Evolutionary conservation across 805 yeast genomes (phyloP), one percentile per base, ranked within the genome.

Genomic region (Grigorovia transvaalensis): DNA sequence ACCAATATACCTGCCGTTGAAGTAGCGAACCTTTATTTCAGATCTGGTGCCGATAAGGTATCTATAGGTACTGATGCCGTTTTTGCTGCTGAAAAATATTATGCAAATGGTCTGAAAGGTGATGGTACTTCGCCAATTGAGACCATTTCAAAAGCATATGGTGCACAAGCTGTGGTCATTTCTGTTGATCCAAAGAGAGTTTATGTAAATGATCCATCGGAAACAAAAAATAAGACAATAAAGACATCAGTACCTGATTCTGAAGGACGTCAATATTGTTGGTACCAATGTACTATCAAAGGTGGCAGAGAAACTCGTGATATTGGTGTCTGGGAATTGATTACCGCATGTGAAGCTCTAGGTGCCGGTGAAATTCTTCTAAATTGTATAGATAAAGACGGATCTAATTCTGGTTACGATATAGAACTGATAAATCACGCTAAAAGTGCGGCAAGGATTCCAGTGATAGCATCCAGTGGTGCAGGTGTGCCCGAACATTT

Each of bases 41-140:
- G 88, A 55, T 87, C 98, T 0, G 99, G 99, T 55, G 99, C 99
- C 15, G 99, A 93, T 69, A 93, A 93, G 66, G 95, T 93, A 6
- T 87, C 96, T 46, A 93, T 93, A 63, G 99, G 99, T n/a, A 80
- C 95, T 9, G 99, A 93, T 71, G 96, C 99, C 0, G 99, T 93
- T 1, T 67, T 71, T 48, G 95, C 96, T 35, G 98, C 98, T 4
- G 96, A 89, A 65, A 73, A 79, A 42, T 93, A 73, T 68, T 86
- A 85, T 67, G 77, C 74, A 0, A 73, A 73, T 47, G 84, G 83
- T 44, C 68, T 71, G 27, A 67, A 64, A 38, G 81, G 84, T 46
- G 76, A 78, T 46, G 99, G 99, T 0, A 75, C 71, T 1, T 76
- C 95, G 0, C 96, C 99, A 23, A 91, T 93, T 58, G 99, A 93